These are phyloP conservation scores for Aspergillus heteromorphus DNA, from an alignment of 495 filamentous ascomycete species.

Conservation along the genomic window DNA sequence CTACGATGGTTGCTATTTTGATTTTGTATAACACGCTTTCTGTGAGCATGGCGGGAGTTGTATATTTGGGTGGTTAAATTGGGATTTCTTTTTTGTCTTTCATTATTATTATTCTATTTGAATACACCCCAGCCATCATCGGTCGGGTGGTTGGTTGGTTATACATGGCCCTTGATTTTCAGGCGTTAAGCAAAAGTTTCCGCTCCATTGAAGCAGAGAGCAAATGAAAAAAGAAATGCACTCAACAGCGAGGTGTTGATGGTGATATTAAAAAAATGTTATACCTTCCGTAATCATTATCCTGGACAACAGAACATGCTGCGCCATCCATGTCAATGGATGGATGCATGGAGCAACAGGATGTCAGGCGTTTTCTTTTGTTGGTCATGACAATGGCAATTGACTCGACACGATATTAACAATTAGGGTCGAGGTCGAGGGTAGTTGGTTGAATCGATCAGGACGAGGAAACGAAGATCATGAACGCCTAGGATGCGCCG, in stretches of 20 bases:
- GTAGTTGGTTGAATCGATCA: too few species aligned
- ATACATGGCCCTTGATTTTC: not conserved
- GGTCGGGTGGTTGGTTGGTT: not conserved
- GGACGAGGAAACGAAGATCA: not conserved
- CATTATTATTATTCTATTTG: not conserved
- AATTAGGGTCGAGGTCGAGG: not conserved
- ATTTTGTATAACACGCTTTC: slow-evolving; percentile 35
- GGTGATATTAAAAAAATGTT: not conserved
- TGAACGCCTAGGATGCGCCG: slow-evolving; percentile 25
- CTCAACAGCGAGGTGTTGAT: not conserved
- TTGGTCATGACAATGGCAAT: slow-evolving; percentile 15
- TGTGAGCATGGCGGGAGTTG: slow-evolving; percentile 34
- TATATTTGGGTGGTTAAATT: slow-evolving; percentile 6
- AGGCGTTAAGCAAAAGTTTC: not conserved
- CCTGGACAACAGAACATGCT: not conserved
- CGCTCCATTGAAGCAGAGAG: not conserved
- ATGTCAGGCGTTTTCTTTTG: slow-evolving; percentile 6
- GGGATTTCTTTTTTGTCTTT: not conserved
- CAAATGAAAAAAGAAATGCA: not conserved
- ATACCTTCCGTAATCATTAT: slow-evolving; percentile 1
- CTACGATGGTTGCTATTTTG: slow-evolving; percentile 3
- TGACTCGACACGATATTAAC: slow-evolving; percentile 4
- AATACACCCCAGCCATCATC: too few species aligned
- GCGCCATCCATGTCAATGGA: not conserved
- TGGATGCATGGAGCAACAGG: not conserved